phyloP scores from a whole-genome alignment of 2,329 filamentous ascomycete genomes.

The Trichoderma semiorbis region DNA sequence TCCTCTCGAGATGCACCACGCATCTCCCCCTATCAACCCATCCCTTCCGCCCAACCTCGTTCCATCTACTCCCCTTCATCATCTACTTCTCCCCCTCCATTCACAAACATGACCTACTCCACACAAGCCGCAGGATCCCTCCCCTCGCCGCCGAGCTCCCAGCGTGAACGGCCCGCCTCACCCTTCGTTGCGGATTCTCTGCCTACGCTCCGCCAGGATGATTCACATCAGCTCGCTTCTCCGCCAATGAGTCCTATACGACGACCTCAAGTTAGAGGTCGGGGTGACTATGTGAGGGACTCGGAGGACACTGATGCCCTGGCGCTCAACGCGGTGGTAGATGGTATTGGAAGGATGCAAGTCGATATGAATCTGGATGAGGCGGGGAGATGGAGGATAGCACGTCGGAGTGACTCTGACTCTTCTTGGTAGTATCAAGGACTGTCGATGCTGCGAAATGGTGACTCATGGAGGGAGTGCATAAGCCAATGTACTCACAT shows the following conservation, averaged over 20 bases:
- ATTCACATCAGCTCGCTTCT: background rate
- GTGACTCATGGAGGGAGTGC: background rate
- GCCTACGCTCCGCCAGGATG: conserved; percentile 4
- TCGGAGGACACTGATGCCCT: conserved; percentile 27
- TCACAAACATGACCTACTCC: background rate
- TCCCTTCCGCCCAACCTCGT: conserved; percentile 15
- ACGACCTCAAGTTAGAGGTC: background rate
- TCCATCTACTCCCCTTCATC: background rate
- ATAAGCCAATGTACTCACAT: background rate
- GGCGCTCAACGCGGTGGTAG: conserved; percentile 34
- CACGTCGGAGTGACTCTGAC: conserved; percentile 19
- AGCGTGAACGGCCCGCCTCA: conserved; percentile 5
- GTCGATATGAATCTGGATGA: conserved; percentile 38
- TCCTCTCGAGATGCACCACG: background rate
- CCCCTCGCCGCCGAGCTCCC: conserved; percentile 24
- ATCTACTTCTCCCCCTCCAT: background rate
- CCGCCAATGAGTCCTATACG: conserved; percentile 14
- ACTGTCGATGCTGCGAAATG: background rate
- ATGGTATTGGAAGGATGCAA: conserved; percentile 35
- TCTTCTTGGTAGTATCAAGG: conserved; percentile 22
- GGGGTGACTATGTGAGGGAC: background rate
- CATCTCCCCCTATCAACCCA: conserved; percentile 15
- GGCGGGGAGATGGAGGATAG: conserved; percentile 42
- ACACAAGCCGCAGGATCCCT: conserved; percentile 18
- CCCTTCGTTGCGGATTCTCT: conserved; percentile 15